Conservation (phyloP, 345 rosid genomes). For the Trapa incisa region DNA sequence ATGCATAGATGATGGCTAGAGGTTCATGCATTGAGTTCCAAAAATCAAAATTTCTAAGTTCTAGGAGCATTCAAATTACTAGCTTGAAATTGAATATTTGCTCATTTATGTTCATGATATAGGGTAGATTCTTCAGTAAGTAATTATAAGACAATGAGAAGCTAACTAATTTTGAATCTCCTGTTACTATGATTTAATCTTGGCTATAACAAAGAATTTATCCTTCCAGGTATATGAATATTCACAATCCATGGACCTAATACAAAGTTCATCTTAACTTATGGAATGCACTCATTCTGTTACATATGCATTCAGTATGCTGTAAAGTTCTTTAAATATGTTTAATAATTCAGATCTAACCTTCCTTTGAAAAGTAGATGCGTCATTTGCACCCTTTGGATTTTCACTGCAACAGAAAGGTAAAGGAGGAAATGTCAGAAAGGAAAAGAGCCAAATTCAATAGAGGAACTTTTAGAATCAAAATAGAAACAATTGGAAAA, state of each 20-base stretch:
- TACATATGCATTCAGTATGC: not conserved
- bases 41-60: not conserved
- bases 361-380: constrained; percentile 98
- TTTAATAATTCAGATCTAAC: constrained; percentile 21
- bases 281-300: not conserved
- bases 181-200: not conserved
- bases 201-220: not conserved
- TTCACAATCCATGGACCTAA: too few species aligned
- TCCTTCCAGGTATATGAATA: too few species aligned
- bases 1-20: not conserved
- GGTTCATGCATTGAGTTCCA: not conserved
- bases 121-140: not conserved
- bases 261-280: not conserved
- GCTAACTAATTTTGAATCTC: not conserved
- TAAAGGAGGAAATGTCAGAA: not conserved
- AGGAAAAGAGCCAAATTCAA: not conserved
- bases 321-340: not conserved
- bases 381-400: constrained; percentile 95
- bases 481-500: not conserved
- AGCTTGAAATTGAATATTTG: not conserved
- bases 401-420: constrained; percentile 62
- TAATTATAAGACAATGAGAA: not conserved
- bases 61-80: not conserved
- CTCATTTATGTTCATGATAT: not conserved
- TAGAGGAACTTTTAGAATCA: not conserved